Evolutionary conservation across 2,329 filamentous ascomycete genomes (phyloP).

Genomic region (Dothistroma septosporum): DNA sequence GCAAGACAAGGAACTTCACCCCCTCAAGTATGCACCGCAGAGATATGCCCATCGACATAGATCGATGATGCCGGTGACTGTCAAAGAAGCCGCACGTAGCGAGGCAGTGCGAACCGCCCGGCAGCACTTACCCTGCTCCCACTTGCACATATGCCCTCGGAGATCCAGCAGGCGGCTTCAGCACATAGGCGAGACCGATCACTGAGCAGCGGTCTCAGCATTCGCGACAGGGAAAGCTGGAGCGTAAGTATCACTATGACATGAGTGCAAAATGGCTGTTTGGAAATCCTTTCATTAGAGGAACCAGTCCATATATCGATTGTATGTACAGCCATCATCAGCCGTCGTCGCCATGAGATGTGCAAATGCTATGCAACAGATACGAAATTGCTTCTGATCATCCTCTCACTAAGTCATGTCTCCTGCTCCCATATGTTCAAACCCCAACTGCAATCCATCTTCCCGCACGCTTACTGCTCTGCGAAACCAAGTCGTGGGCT

Average conservation of each 20-base stretch:
- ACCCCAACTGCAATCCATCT: neutral
- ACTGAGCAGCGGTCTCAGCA: no score
- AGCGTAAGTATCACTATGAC: neutral
- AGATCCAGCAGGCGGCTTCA: no score
- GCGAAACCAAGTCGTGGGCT: slow-evolving; percentile 45
- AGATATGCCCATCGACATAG: neutral
- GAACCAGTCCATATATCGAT: slow-evolving; percentile 2
- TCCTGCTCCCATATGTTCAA: neutral
- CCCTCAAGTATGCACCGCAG: neutral
- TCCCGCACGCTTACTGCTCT: slow-evolving; percentile 29
- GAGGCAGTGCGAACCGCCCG: no score
- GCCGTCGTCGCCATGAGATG: neutral
- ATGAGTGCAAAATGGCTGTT: neutral
- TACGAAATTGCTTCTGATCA: neutral
- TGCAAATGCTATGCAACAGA: neutral
- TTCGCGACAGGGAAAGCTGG: neutral
- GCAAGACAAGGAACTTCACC: neutral
- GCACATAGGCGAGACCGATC: no score
- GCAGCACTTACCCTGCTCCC: no score
- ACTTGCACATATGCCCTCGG: no score
- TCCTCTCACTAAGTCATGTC: neutral
- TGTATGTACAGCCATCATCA: slow-evolving; percentile 2
- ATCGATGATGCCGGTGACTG: neutral
- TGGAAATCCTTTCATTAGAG: neutral
- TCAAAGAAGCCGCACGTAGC: no score